Conservation (phyloP, 805 yeast species). For the Pichia pseudocactophila region DNA sequence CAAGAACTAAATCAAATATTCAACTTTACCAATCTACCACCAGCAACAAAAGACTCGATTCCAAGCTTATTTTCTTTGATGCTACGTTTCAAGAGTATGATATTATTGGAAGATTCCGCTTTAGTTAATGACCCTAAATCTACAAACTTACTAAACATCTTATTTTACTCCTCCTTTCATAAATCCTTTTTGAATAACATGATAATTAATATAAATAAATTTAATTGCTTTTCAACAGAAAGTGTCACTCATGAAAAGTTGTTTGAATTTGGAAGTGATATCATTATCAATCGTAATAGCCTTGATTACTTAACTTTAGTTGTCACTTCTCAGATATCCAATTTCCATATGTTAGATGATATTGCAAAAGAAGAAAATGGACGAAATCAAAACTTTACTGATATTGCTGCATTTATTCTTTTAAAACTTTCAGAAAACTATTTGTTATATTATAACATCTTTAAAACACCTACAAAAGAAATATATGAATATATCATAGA, state of each 20-base stretch:
- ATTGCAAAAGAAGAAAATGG: neutral
- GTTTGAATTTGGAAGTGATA: slow-evolving; percentile 1
- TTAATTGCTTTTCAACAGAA: neutral
- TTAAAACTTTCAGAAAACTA: slow-evolving; percentile 4
- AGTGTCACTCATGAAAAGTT: neutral
- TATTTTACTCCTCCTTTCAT: slow-evolving; percentile 10
- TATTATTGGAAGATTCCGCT: slow-evolving; percentile 17
- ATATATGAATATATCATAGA: slow-evolving; percentile 3
- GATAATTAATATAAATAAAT: neutral
- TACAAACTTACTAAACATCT: slow-evolving; percentile 8
- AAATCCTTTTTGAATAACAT: slow-evolving; percentile 2
- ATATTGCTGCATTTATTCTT: slow-evolving; percentile 8
- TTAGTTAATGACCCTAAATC: slow-evolving; percentile 13
- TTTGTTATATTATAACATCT: slow-evolving; percentile 7
- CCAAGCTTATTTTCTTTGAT: slow-evolving; percentile 9
- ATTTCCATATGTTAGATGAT: slow-evolving; percentile 2
- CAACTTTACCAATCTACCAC: neutral
- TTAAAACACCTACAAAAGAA: neutral
- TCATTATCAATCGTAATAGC: neutral
- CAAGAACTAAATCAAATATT: slow-evolving; percentile 1
- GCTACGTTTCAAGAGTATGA: slow-evolving; percentile 15
- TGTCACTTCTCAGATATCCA: neutral
- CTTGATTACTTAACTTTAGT: slow-evolving; percentile 4
- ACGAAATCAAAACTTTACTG: neutral
- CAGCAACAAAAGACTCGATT: neutral